Evolutionary conservation across 192 early-diverging fungal genomes (phyloP).

Genomic region (Coemansia sp.): DNA sequence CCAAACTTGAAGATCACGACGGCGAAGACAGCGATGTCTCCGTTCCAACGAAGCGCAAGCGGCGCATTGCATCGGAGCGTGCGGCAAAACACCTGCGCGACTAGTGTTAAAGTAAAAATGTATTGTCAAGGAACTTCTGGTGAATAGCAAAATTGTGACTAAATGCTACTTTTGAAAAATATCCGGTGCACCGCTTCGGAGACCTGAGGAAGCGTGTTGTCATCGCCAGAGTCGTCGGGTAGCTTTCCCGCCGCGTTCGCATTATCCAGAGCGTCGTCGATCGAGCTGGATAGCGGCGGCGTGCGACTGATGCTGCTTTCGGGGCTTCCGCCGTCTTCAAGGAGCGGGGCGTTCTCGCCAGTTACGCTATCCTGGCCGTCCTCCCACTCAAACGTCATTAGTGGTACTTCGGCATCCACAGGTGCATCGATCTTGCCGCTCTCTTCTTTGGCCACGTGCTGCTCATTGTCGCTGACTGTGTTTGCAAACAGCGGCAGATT

Average conservation of each 20-base stretch:
- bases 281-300: conserved; percentile 6
- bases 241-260: neutral
- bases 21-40: conserved; percentile 48
- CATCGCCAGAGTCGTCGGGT: neutral
- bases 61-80: conserved; percentile 44
- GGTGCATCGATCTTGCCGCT: neutral
- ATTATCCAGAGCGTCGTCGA: neutral
- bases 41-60: conserved; percentile 33
- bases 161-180: neutral
- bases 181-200: conserved; percentile 1
- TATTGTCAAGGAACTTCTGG: no score
- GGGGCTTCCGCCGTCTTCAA: neutral
- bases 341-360: neutral
- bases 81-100: conserved; percentile 43
- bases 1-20: conserved; percentile 17
- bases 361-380: neutral
- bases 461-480: neutral
- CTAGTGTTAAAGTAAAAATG: no score
- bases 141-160: no score
- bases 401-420: conserved; percentile 28
- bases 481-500: conserved; percentile 14
- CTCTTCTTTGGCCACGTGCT: neutral
- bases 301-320: conserved; percentile 8
- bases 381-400: conserved; percentile 39
- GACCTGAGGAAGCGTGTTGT: conserved; percentile 26